A percentile compares a stretch with the other conserved stretches of the same genome.
These are phyloP conservation scores for Colletotrichum sp. DNA, from an alignment of 2,329 filamentous ascomycete species.

Conservation along the genomic window DNA sequence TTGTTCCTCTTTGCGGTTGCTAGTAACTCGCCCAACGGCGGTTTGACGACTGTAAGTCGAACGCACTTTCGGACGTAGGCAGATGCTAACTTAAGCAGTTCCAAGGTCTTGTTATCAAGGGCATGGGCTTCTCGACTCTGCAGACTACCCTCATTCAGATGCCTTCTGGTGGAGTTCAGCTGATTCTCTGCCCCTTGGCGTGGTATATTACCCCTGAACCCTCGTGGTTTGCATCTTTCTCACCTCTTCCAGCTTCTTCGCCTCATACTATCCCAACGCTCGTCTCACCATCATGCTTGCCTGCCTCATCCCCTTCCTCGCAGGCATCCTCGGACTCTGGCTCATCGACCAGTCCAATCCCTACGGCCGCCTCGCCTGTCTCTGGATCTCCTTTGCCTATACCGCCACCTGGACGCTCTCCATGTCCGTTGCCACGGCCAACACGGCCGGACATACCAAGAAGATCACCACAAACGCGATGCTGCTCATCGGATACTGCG, in stretches of 20 bases:
- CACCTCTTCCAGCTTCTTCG: not conserved
- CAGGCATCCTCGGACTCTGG: constrained; percentile 20
- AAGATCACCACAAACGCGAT: constrained; percentile 64
- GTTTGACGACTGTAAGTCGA: not conserved
- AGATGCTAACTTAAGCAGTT: constrained; percentile 28
- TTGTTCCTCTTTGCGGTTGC: constrained; percentile 65
- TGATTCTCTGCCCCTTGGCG: constrained; percentile 13
- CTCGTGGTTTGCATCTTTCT: not conserved
- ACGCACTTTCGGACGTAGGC: fast-evolving
- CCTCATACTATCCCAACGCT: constrained; percentile 14
- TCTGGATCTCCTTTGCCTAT: constrained; percentile 32
- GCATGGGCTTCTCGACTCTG: constrained; percentile 65
- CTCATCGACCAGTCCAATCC: constrained; percentile 16
- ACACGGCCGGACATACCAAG: constrained; percentile 72
- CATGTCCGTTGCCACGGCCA: constrained; percentile 58
- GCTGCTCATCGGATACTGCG: constrained; percentile 8
- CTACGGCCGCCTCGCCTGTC: constrained; percentile 27
- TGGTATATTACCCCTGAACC: not conserved
- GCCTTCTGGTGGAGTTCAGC: constrained; percentile 56
- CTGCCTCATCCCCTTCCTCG: constrained; percentile 22
- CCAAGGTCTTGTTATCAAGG: constrained; percentile 69
- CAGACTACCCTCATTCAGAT: constrained; percentile 69
- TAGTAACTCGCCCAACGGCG: constrained; percentile 65
- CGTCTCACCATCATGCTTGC: constrained; percentile 22
- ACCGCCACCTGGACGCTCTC: constrained; percentile 24